Base-by-base conservation (phyloP, 2,329 filamentous ascomycete genomes). In the Chalaropsis ovoidea region DNA sequence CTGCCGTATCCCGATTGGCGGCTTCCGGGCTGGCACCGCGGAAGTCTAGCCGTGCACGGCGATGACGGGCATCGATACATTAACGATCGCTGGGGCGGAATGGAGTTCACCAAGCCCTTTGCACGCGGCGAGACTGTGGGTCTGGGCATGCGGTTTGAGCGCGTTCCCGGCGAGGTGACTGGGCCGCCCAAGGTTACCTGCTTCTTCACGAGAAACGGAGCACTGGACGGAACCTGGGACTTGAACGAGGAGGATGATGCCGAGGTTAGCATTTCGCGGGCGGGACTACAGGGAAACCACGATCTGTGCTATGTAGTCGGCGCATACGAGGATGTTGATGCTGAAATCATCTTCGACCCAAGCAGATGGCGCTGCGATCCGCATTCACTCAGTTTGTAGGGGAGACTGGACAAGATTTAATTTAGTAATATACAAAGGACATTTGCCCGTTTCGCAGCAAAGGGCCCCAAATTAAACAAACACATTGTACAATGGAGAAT, bases 21-120 rank as follows among this genome's bases (percentile, higher is more conserved):
- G 7, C 80, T 92, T 67, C 89, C 89, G 0, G 89, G 89, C 1
- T 93, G 89, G 89, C 87, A 94, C 72, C 81, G 89, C 42, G 89
- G 82, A 19, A 87, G 84, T 69, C 71, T 92, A 15, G 89, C 80
- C 1, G 83, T 93, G n/a, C 89, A 93, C 72, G 85, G 86, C 60
- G 89, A 93, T 73, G 89, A 93, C 73, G 89, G 89, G 0, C 81
- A 86, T 70, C 82, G 82, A 73, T 94, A 87, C 73, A 80, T 90
- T 70, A 90, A 91, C 72, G 87, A 93, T 73, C 79, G 80, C 7
- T 87, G 82, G 78, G 89, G 89, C 24, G 89, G 89, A 19, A 82
- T 82, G 68, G 78, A 84, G 65, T 92, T 92, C 69, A 85, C 85
- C 0, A 70, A 73, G 10, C 78, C 84, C 4, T 91, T 91, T 72